Evolutionary conservation across 2,329 filamentous ascomycete species (phyloP), one percentile per base, ranked within the genome.

Genomic region (Ascochyta pisi): DNA sequence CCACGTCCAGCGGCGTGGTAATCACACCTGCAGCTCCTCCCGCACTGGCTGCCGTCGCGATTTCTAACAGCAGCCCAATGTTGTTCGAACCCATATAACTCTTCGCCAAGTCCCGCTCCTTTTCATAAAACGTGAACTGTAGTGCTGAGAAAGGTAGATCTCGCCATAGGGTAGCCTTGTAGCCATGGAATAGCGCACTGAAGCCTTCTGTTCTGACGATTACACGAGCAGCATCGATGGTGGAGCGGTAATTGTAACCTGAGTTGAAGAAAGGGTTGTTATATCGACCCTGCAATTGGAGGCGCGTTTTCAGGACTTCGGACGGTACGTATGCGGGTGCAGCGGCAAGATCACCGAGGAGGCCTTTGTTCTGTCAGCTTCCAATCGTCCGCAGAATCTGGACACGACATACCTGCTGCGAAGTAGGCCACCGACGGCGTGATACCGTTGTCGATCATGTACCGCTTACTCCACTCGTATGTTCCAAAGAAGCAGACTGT

Each of bases 71-170:
- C 31, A 96, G 78, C 0, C 95, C 95, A 49, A 99, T 96, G 55
- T 97, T 91, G 54, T 89, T 85, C 60, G 88, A 89, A 31, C 89
- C 86, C 70, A 90, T 88, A 83, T 89, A 96, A 49, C 86, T 76
- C 69, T 89, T 89, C 0, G 95, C 93, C 83, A 91, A 85, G 41
- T 83, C 86, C 68, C 93, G 91, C 73, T 93, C 93, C 76, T 98
- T 91, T 76, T 99, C 95, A 81, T 96, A 99, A 74, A 99, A 97
- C 69, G 96, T 94, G 77, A 99, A 98, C 72, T 99, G 95, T 10
- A 99, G 79, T 0, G 95, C 95, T 0, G 94, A 98, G 73, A 97
- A 99, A 1, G 95, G 95, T 22, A 99, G 83, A 69, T 99, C 95
- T 55, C 95, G 89, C 78, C 91, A 95, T 3, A 99, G 86, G 0